Percentiles rank a stretch among this genome's conserved stretches.
phyloP scores from a whole-genome alignment of 441 rosid genomes.

The Hura crepitans region DNA sequence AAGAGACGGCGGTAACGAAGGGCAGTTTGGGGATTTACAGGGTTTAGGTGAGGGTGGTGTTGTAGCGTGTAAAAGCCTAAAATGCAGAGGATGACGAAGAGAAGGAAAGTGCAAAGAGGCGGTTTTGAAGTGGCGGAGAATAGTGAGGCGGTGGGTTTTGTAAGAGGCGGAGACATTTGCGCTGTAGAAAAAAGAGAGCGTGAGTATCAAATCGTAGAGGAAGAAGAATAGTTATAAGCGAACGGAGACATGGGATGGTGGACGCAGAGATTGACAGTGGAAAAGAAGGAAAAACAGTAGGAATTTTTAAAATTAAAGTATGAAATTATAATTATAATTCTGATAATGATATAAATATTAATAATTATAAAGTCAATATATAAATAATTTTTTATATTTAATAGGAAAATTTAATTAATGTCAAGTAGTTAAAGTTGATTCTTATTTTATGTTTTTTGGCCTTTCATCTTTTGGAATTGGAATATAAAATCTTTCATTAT shows the following conservation, averaged over 20 bases:
- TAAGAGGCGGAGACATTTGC: constrained; percentile 42
- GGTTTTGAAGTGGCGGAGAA: constrained; percentile 31
- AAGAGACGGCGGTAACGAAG: constrained; percentile 44
- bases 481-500: too few species aligned
- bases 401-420: too few species aligned
- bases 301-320: neutral
- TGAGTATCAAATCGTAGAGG: neutral
- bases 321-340: neutral
- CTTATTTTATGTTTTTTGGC: too few species aligned
- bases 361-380: too few species aligned
- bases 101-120: constrained; percentile 43
- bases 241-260: neutral
- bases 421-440: too few species aligned
- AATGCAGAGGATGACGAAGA: constrained; percentile 49
- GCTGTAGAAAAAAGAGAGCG: neutral
- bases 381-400: too few species aligned
- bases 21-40: constrained; percentile 30
- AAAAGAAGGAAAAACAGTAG: neutral
- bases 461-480: too few species aligned
- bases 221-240: neutral
- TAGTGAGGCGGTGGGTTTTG: constrained; percentile 28
- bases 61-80: constrained; percentile 51
- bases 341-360: neutral
- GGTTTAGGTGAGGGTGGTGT: constrained; percentile 36
- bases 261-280: constrained; percentile 7